Evolutionary conservation across 371 early-diverging fungal species (phyloP), one percentile per base, ranked within the genome.

Genomic region (Nematocida major): DNA sequence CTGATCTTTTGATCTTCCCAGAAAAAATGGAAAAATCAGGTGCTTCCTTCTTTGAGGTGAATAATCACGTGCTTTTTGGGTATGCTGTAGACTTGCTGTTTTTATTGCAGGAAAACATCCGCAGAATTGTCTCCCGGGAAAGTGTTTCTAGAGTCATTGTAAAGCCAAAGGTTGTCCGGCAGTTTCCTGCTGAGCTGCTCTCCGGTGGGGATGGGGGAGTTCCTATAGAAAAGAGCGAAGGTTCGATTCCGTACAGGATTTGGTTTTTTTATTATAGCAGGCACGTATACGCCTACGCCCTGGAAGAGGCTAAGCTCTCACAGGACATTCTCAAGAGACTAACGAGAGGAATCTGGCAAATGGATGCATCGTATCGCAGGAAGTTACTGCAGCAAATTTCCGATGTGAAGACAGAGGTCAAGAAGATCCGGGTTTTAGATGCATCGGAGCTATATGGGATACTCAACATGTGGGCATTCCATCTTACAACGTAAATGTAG

Each of bases 391-490:
- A 11, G 3, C 32, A 9, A 3, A 26, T 73, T 3, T 34, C 51
- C 9, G 51, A 22, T 22, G 30, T 59, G 1, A 61, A 50, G 30
- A 38, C 20, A 13, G 65, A 73, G 47, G 9, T 45, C 24, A 43
- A 65, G 26, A 30, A 63, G 51, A 50, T 73, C 15, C 20, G 15
- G 5, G 3, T 26, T 40, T 49, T 73, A 51, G 45, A 73, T n/a
- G 49, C 65, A 4, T 4, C 20, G 39, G 76, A 73, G 22, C 40
- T 73, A 24, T 28, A 18, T 7, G 51, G 54, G 36, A 20, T 43
- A 15, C 32, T 73, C 4, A 39, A 34, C 50, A 59, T 62, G 13
- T 73, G 76, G 76, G n/a, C 39, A 22, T 73, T 45, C 49, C 32
- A 51, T 30, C 34, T 73, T 15, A 40, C 62, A 13, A 57, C 38